Conservation (phyloP, 2,329 filamentous ascomycete genomes). For the Colletotrichum truncatum region DNA sequence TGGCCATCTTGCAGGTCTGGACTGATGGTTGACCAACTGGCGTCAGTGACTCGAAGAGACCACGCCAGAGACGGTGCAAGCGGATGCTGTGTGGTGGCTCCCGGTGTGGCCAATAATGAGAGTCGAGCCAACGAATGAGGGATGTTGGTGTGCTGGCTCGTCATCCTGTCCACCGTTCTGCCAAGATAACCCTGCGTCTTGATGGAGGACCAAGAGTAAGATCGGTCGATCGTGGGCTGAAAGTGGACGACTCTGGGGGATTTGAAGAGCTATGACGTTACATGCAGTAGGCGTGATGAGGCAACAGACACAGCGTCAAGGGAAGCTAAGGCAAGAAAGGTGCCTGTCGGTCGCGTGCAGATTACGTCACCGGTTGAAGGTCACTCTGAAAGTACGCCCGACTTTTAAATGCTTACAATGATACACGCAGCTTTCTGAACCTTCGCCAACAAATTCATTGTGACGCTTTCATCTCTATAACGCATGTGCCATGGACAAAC, state of each 20-base stretch:
- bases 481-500: no score
- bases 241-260: conserved; percentile 9
- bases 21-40: background rate
- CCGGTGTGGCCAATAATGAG: conserved; percentile 1
- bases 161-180: conserved; percentile 21
- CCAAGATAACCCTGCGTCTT: conserved; percentile 17
- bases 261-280: conserved; percentile 20
- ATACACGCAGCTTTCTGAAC: background rate
- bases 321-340: background rate
- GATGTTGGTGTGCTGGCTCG: conserved; percentile 8
- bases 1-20: background rate
- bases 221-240: conserved; percentile 14
- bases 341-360: background rate
- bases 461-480: no score
- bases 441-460: no score
- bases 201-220: background rate
- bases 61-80: conserved; percentile 24
- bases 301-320: background rate
- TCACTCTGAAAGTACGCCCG: no score
- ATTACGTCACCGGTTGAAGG: conserved; percentile 14
- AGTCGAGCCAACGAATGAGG: conserved; percentile 4
- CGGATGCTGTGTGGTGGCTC: background rate
- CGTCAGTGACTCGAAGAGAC: background rate
- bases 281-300: background rate
- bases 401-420: no score